Evolutionary conservation across 208 protist genomes (phyloP), one percentile per base, ranked within the genome.

Genomic region (Leishmania gerbilli): DNA sequence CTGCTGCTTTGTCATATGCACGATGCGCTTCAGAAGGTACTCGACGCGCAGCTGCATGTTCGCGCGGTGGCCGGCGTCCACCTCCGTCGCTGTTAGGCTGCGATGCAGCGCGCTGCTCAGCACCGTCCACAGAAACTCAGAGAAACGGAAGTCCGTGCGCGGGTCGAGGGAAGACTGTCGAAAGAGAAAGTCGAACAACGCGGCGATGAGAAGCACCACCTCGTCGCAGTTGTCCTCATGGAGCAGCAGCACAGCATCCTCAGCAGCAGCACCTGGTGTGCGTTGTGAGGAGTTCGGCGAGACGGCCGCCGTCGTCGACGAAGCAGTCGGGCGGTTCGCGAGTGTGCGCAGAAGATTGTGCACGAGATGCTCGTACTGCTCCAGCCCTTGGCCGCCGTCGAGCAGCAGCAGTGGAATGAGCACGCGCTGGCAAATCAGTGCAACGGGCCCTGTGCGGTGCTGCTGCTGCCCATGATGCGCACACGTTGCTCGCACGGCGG

Each of bases 111-210:
- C 83, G 15, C 74, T 60, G 45, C 86, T 79, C 55, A 97, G 56
- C 21, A 89, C 84, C 0, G 74, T 58, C 94, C 94, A 97, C 65
- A 97, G 79, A 67, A 95, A 86, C 11, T 83, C 71, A 15, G 88
- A 91, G 77, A 79, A 92, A 27, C 94, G 91, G 80, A 91, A 95
- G 85, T 97, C 94, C 8, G 34, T 86, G 27, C 62, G 40, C 15
- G 74, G 74, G 69, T 84, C 24, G 31, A 72, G 77, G 7, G 83
- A 86, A 7, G 79, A 62, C 55, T 88, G 79, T 45, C 84, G 87
- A 77, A 97, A 96, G 31, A 98, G 72, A 80, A 94, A 96, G 56
- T 98, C 95, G 77, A 98, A 98, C 27, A 97, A 84, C 47, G 93
- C 91, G 7, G 95, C 91, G 42, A 93, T 88, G 7, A 98, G 78